Percentiles rank a stretch among this genome's conserved stretches.
Conservation (phyloP, 2,329 filamentous ascomycete genomes). For the Neurospora sp. region DNA sequence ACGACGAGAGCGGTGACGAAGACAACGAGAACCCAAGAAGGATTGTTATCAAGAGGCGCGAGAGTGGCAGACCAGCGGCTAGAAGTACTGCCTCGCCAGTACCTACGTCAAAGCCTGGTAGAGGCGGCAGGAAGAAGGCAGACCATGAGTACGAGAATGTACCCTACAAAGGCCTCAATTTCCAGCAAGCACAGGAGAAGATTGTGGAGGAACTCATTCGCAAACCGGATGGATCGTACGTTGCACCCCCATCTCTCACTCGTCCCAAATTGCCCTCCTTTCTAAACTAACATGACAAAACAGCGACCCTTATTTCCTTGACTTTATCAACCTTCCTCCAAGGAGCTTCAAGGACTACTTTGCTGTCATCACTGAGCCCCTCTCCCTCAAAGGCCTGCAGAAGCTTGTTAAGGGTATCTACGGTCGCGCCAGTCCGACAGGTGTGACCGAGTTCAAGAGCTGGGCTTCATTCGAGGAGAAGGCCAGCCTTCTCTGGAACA, state of each 20-base stretch:
- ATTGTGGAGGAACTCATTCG: slow-evolving; percentile 67
- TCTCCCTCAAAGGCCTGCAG: slow-evolving; percentile 67
- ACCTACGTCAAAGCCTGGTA: slow-evolving; percentile 19
- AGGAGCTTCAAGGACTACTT: slow-evolving; percentile 78
- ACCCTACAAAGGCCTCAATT: slow-evolving; percentile 61
- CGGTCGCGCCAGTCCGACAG: slow-evolving; percentile 54
- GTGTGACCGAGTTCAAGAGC: slow-evolving; percentile 60
- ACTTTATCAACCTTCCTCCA: slow-evolving; percentile 70
- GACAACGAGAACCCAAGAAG: slow-evolving; percentile 15
- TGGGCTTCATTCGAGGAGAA: slow-evolving; percentile 78
- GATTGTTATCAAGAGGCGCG: slow-evolving; percentile 17
- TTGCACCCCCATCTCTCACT: slow-evolving; percentile 5
- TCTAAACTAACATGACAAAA: slow-evolving; percentile 30
- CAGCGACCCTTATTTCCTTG: slow-evolving; percentile 58
- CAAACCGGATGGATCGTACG: slow-evolving; percentile 53
- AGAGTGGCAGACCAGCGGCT: slow-evolving; percentile 25
- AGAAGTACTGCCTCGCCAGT: slow-evolving; percentile 27
- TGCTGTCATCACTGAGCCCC: slow-evolving; percentile 67
- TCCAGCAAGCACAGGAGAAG: slow-evolving; percentile 81
- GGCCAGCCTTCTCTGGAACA: slow-evolving; percentile 73
- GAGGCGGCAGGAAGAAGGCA: slow-evolving; percentile 26
- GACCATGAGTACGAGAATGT: slow-evolving; percentile 45
- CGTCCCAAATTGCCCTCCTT: slow-evolving; percentile 9
- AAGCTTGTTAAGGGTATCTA: slow-evolving; percentile 67
- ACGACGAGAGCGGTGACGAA: slow-evolving; percentile 18